phyloP scores from a whole-genome alignment of 192 early-diverging fungal genomes.

The Umbelopsis sp. region DNA sequence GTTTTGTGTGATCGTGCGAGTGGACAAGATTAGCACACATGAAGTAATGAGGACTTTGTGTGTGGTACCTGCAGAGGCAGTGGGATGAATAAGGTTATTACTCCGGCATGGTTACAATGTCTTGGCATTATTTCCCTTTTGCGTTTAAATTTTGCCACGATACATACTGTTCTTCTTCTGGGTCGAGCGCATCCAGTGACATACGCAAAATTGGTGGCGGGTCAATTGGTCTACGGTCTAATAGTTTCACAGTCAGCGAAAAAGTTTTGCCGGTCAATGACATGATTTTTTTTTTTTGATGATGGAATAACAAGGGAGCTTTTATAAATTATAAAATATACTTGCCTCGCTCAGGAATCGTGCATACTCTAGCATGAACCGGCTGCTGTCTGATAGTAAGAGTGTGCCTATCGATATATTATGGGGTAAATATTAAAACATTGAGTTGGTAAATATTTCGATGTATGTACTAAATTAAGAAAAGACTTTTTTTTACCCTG shows the following conservation, averaged over 20 bases:
- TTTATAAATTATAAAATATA: neutral
- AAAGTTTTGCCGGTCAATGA: constrained; percentile 5
- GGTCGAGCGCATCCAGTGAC: constrained; percentile 12
- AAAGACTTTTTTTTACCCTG: neutral
- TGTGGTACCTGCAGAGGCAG: constrained; percentile 19
- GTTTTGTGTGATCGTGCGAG: constrained; percentile 59
- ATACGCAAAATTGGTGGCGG: constrained; percentile 37
- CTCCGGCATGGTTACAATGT: constrained; percentile 11
- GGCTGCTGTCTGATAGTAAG: constrained; percentile 35
- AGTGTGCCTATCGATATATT: neutral
- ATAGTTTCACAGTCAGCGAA: constrained; percentile 4
- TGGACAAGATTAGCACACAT: constrained; percentile 86
- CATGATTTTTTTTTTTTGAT: no score
- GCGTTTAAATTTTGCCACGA: neutral
- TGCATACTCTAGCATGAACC: constrained; percentile 26
- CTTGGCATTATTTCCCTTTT: constrained; percentile 20
- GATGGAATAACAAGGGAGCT: no score
- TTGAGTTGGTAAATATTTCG: no score
- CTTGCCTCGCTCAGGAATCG: constrained; percentile 30
- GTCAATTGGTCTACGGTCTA: constrained; percentile 41
- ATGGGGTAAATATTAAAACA: neutral
- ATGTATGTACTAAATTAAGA: neutral
- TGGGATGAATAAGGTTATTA: neutral
- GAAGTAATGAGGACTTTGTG: constrained; percentile 65
- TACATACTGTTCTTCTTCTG: constrained; percentile 13